Evolutionary conservation across 352 stramenopile species (phyloP).

Genomic region (Globisporangium uncinulatum): DNA sequence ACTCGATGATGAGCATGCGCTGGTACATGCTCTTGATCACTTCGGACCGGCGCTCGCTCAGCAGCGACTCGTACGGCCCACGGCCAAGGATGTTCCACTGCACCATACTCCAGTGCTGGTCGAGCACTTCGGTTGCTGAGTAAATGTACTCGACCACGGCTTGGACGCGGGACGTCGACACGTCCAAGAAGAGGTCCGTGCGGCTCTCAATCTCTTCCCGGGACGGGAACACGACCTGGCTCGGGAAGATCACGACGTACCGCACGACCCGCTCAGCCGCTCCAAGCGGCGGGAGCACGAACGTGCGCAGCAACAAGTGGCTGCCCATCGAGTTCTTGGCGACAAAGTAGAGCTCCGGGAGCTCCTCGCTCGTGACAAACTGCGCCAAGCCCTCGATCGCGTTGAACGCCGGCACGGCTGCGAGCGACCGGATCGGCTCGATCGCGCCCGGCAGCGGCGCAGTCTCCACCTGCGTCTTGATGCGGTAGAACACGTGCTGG

Average conservation of each 20-base stretch:
- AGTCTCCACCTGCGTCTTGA: constrained; percentile 56
- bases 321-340: constrained; percentile 73
- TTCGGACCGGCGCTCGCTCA: constrained; percentile 41
- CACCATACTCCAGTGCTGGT: constrained; percentile 83
- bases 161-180: constrained; percentile 68
- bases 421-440: constrained; percentile 43
- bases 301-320: constrained; percentile 54
- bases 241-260: constrained; percentile 76
- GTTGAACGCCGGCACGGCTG: constrained; percentile 58
- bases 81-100: constrained; percentile 83
- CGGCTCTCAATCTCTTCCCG: constrained; percentile 69
- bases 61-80: constrained; percentile 75
- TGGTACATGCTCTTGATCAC: constrained; percentile 70
- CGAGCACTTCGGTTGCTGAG: constrained; percentile 74
- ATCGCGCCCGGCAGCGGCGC: constrained; percentile 38
- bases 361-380: constrained; percentile 78
- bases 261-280: constrained; percentile 59
- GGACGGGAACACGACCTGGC: constrained; percentile 72
- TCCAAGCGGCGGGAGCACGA: constrained; percentile 63
- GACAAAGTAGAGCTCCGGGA: constrained; percentile 82
- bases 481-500: constrained; percentile 58
- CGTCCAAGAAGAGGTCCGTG: constrained; percentile 68
- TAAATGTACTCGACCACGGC: constrained; percentile 77
- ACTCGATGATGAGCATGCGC: constrained; percentile 65
- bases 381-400: constrained; percentile 65